Evolutionary conservation across 495 filamentous ascomycete genomes (phyloP), one percentile per base, ranked within the genome.

Genomic region (Talaromyces stipitatus): DNA sequence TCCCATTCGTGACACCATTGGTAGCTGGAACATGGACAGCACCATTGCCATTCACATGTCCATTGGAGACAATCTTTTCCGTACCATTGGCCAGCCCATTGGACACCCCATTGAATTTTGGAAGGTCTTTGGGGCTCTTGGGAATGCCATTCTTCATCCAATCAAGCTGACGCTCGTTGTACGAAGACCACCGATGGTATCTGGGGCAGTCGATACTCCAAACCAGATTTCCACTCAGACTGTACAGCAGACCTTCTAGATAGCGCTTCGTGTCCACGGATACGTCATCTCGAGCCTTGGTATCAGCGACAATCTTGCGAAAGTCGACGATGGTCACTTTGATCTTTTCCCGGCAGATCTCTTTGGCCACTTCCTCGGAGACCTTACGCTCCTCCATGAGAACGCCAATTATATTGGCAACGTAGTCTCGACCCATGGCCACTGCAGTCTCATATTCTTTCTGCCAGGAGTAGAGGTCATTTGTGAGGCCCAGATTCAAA

Each of bases 161-260:
- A 10, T 29, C 45, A n/a, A 36, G 24, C 38, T 58, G 56, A n/a
- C 22, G 1, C 28, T 55, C 16, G 47, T 53, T 58, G 23, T 10
- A 59, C 10, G 51, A 56, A 11, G 8, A 16, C 1, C 47, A 4
- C n/a, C 38, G 48, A 57, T 55, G 32, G 47, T 72, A 72, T 24
- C 69, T 32, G 1, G 69, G 69, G 58, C 68, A 70, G 16, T 3
- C 7, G 24, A 3, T 3, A 14, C 20, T 23, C 46, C 46, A 50
- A 16, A 50, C 46, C 3, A 27, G 6, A 14, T 50, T 50, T 3
- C 46, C 46, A 12, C 3, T 4, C 3, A 50, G 3, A 27, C 46
- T 50, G 16, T 50, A 50, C 14, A 4, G 46, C 20, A 50, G 7
- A 3, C 6, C 46, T 16, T 50, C 46, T 3, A 50, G 7, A 16